phyloP scores from a whole-genome alignment of 1,284 basidiomycete genomes.

The Blastosporella zonata region DNA sequence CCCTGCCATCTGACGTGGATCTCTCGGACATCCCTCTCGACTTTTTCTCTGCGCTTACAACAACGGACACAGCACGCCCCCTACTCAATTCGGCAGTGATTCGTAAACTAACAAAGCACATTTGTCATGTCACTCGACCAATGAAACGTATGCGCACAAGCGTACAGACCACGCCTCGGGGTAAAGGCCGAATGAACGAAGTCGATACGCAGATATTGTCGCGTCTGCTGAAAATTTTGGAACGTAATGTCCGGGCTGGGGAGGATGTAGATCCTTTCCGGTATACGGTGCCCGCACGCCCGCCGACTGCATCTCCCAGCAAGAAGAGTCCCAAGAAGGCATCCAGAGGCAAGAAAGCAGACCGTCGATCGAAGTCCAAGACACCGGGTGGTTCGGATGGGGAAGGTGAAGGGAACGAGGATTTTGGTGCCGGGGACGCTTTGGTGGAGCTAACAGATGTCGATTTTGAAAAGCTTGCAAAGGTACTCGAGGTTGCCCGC shows the following conservation, averaged over 20 bases:
- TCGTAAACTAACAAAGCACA: conserved; percentile 65
- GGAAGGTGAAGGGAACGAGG: conserved; percentile 30
- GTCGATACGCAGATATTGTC: conserved; percentile 60
- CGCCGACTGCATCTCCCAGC: conserved; percentile 26
- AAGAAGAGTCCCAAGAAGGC: conserved; percentile 43
- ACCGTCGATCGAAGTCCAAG: conserved; percentile 33
- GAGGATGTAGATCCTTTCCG: conserved; percentile 73
- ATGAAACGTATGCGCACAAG: conserved; percentile 55
- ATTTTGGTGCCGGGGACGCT: conserved; percentile 20
- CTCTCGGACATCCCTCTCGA: conserved; percentile 53
- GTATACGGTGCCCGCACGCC: conserved; percentile 21
- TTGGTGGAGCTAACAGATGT: conserved; percentile 38
- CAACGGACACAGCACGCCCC: conserved; percentile 54
- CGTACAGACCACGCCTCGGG: conserved; percentile 43
- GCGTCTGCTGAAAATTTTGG: conserved; percentile 71
- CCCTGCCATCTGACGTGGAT: conserved; percentile 64
- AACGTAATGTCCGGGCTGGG: conserved; percentile 70
- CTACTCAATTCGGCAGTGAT: conserved; percentile 59
- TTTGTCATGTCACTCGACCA: conserved; percentile 62
- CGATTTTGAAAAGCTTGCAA: conserved; percentile 50
- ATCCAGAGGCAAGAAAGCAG: conserved; percentile 32
- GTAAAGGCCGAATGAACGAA: conserved; percentile 58
- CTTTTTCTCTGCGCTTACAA: conserved; percentile 62
- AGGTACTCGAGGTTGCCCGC: conserved; percentile 52
- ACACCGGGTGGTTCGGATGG: conserved; percentile 25